phyloP scores from a whole-genome alignment of 441 rosid genomes.

The Syzygium malaccense region DNA sequence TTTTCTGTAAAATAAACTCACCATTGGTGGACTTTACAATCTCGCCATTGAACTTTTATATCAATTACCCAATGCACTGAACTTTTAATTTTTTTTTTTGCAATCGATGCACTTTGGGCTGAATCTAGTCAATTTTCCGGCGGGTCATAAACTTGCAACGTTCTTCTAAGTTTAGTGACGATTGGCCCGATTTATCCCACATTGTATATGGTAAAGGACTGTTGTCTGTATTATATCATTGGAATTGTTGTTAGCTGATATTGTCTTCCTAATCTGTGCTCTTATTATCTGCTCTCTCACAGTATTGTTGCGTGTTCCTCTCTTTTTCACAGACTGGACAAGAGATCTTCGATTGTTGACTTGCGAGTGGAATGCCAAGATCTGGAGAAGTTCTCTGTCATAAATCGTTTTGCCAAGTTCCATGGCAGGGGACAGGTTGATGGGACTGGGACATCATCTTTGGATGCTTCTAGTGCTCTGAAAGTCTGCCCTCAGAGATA shows the following conservation, averaged over 20 bases:
- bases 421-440: conserved; percentile 47
- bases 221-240: not conserved
- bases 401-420: conserved; percentile 86
- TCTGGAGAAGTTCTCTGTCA: conserved; percentile 65
- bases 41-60: not conserved
- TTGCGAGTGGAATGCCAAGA: conserved; percentile 69
- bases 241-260: not conserved
- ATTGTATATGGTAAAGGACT: not conserved
- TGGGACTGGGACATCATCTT: conserved; percentile 34
- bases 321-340: conserved; percentile 49
- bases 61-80: not conserved
- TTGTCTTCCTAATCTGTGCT: not conserved
- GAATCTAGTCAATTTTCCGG: not conserved
- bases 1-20: not conserved
- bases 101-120: not conserved
- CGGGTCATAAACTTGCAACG: not conserved
- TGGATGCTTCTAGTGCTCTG: conserved; percentile 22
- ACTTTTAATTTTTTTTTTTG: not conserved
- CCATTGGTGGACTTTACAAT: not conserved
- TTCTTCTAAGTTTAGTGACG: not conserved
- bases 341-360: conserved; percentile 47
- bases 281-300: not conserved
- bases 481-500: conserved; percentile 56
- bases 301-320: not conserved
- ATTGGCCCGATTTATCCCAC: not conserved